Evolutionary conservation across 176 grass and related monocot genomes (phyloP).

Genomic region (Avena atlantica): DNA sequence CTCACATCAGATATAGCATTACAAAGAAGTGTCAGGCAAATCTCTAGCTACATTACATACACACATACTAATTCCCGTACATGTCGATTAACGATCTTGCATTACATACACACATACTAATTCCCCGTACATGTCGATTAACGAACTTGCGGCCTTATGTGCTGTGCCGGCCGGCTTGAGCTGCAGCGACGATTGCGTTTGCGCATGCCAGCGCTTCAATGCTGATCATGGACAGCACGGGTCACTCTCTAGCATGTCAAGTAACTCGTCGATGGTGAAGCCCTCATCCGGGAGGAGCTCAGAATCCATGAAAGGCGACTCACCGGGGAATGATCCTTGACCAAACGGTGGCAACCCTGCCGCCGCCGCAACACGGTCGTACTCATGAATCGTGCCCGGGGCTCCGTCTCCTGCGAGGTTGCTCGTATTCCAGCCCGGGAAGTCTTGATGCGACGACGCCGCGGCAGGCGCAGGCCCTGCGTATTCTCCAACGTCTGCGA

Average conservation of each 20-base stretch:
- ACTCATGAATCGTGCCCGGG: background rate
- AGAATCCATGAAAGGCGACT: background rate
- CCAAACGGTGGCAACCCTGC: background rate
- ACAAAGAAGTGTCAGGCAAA: background rate
- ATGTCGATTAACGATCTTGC: background rate
- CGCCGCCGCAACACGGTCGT: background rate
- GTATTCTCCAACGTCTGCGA: background rate
- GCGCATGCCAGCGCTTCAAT: background rate
- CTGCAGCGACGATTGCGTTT: background rate
- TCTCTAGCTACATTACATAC: background rate
- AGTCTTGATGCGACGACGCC: background rate
- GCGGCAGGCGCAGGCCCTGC: background rate
- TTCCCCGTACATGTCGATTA: background rate
- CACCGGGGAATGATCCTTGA: background rate
- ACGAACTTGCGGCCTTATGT: background rate
- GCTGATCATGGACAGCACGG: background rate
- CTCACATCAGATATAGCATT: background rate
- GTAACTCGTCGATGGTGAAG: background rate
- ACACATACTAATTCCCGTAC: no score
- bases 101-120: background rate
- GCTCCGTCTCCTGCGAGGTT: background rate
- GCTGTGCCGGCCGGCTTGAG: no score
- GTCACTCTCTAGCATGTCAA: background rate
- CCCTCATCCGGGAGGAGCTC: background rate
- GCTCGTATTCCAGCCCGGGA: background rate